Evolutionary conservation across 163 green algal genomes (phyloP), one percentile per base, ranked within the genome.

Genomic region (Chlamydomonas reinhardtii): DNA sequence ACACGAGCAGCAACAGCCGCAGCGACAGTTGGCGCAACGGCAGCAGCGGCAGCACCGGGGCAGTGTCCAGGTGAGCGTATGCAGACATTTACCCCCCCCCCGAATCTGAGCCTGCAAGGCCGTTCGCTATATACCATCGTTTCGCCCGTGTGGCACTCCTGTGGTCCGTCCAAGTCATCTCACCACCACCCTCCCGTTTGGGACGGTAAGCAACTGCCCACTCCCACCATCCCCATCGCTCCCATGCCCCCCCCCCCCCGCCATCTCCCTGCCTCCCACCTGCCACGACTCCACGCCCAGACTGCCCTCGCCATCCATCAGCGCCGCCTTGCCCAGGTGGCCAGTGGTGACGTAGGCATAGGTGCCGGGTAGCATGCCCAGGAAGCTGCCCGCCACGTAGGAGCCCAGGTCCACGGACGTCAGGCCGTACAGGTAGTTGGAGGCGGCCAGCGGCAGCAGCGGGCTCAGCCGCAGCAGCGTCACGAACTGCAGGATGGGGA

Each of bases 331-430:
- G 48, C 93, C 91, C 27, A 94, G 68, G 65, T 92, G 84, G 3
- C 93, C 91, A 27, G 91, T 70, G 35, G 73, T 69, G 5, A 99
- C 97, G 83, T 98, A 99, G 3, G 95, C 95, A 56, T 97, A 95
- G 0, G 96, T 98, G 80, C 95, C 97, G 17, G 97, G 97, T 52
- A 99, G 93, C 97, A 99, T 99, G 39, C 96, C 97, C 1, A 99
- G 72, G 31, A 81, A 91, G 56, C 90, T 96, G 62, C 92, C 97
- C 4, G 92, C 37, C 74, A 98, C 94, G 83, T 99, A 99, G 32
- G 91, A 88, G n/a, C 69, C 73, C 34, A 98, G 88, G 68, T 96
- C 93, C 34, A 99, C 95, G 27, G 74, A 93, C 66, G 95, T 98
- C 2, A 97, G 89, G 17, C 93, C 92, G 74, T 95, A 98, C 34